Evolutionary conservation across 805 yeast genomes (phyloP).

Genomic region (Zygosaccharomyces rouxii): DNA sequence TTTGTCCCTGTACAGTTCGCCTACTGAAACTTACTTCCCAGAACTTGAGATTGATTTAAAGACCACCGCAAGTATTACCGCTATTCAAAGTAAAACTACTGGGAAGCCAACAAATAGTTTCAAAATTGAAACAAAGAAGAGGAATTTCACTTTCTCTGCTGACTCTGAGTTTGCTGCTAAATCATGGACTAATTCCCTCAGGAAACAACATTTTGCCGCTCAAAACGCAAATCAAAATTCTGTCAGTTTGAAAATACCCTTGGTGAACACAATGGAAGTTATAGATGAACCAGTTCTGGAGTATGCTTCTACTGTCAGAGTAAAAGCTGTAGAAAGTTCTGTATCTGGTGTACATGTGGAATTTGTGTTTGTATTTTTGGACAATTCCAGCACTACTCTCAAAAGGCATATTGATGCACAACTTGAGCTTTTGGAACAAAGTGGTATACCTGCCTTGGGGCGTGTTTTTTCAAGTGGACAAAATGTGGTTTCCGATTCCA

Average conservation of each 20-base stretch:
- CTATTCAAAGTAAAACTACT: conserved; percentile 23
- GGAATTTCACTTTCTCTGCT: conserved; percentile 61
- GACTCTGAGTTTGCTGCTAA: conserved; percentile 71
- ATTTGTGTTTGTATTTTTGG: conserved; percentile 64
- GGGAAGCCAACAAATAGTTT: conserved; percentile 42
- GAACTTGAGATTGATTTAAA: conserved; percentile 66
- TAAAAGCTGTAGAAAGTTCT: conserved; percentile 57
- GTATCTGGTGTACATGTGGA: conserved; percentile 59
- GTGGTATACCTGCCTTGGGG: not conserved
- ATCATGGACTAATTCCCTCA: conserved; percentile 71
- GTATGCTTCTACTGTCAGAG: conserved; percentile 49
- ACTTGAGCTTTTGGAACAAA: conserved; percentile 11
- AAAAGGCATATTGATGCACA: conserved; percentile 38
- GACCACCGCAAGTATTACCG: conserved; percentile 57
- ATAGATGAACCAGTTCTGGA: conserved; percentile 55
- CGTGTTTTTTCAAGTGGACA: not conserved
- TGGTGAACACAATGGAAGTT: conserved; percentile 58
- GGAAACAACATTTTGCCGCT: conserved; percentile 71
- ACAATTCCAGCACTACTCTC: conserved; percentile 40
- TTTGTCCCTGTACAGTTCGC: conserved; percentile 59
- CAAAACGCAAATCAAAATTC: conserved; percentile 60
- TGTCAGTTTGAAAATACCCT: conserved; percentile 73
- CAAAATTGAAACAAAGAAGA: conserved; percentile 51
- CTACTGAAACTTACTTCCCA: conserved; percentile 86
- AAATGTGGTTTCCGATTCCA: not conserved